Evolutionary conservation across 2,329 filamentous ascomycete species (phyloP).

Genomic region (Botrytis elliptica): DNA sequence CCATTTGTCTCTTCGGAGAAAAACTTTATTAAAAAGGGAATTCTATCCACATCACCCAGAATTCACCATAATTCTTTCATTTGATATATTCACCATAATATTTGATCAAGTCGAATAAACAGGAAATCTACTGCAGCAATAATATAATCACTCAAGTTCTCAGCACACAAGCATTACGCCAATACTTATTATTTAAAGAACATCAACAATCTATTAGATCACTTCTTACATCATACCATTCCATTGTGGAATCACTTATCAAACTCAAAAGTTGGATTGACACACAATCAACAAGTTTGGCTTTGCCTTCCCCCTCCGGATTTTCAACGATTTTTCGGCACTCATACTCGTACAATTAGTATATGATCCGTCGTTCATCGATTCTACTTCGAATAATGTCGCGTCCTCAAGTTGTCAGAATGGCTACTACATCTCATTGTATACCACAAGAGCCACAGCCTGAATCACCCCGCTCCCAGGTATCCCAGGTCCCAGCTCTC

Average conservation of each 20-base stretch:
- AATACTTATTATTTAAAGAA: too few species aligned
- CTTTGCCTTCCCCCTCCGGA: background rate
- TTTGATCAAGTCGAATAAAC: background rate
- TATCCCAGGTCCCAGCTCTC: constrained; percentile 59
- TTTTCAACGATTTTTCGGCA: background rate
- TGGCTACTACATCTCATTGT: constrained; percentile 37
- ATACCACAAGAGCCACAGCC: constrained; percentile 34
- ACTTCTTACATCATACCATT: constrained; percentile 11
- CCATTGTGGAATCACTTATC: background rate
- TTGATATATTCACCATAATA: background rate
- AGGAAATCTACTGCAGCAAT: background rate
- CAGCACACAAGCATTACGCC: background rate
- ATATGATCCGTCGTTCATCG: constrained; percentile 19
- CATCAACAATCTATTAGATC: background rate
- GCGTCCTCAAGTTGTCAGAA: constrained; percentile 32
- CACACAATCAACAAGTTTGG: background rate
- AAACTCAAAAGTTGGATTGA: background rate
- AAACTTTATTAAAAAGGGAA: background rate
- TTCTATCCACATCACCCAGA: background rate
- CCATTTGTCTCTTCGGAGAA: background rate
- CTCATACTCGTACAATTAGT: background rate
- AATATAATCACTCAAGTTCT: background rate
- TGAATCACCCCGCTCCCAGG: constrained; percentile 36
- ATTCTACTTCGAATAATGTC: constrained; percentile 30
- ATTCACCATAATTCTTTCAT: background rate